Conservation (phyloP, 352 stramenopile species). For the Thraustotheca clavata region DNA sequence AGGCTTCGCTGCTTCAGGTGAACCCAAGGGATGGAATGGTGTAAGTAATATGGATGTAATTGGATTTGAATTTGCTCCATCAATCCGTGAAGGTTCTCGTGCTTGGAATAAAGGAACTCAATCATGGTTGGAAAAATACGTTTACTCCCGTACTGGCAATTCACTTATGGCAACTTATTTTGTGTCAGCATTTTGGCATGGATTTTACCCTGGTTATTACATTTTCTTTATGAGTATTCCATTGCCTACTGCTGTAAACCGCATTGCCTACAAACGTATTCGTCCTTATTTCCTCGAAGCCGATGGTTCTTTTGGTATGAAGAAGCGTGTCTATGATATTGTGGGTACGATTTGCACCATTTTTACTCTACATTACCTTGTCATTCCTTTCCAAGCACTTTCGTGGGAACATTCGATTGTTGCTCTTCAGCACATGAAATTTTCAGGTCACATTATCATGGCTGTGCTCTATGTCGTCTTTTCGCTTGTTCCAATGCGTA, state of each 20-base stretch:
- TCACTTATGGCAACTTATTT: constrained; percentile 88
- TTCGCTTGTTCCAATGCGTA: constrained; percentile 47
- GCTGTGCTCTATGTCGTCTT: constrained; percentile 62
- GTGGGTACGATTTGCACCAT: constrained; percentile 38
- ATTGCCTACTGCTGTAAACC: constrained; percentile 57
- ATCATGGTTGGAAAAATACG: constrained; percentile 91
- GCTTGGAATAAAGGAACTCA: constrained; percentile 97
- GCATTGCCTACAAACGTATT: constrained; percentile 49
- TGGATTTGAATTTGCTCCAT: constrained; percentile 90
- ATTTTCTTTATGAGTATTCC: constrained; percentile 90
- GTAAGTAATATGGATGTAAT: constrained; percentile 96
- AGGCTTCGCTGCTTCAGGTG: constrained; percentile 86
- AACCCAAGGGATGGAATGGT: constrained; percentile 86
- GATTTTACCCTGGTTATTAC: constrained; percentile 96
- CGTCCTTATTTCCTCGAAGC: constrained; percentile 55
- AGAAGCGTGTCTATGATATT: constrained; percentile 52
- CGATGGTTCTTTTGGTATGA: constrained; percentile 37
- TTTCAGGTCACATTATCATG: constrained; percentile 52
- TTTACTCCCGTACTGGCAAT: constrained; percentile 90
- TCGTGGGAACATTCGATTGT: constrained; percentile 57
- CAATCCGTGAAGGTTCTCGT: constrained; percentile 80
- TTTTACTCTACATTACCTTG: constrained; percentile 57
- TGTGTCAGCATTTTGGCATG: constrained; percentile 94
- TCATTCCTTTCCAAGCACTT: constrained; percentile 66
- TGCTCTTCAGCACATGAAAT: constrained; percentile 60